phyloP scores from a whole-genome alignment of 2,329 filamentous ascomycete genomes.

The Ascosphaera acerosa region DNA sequence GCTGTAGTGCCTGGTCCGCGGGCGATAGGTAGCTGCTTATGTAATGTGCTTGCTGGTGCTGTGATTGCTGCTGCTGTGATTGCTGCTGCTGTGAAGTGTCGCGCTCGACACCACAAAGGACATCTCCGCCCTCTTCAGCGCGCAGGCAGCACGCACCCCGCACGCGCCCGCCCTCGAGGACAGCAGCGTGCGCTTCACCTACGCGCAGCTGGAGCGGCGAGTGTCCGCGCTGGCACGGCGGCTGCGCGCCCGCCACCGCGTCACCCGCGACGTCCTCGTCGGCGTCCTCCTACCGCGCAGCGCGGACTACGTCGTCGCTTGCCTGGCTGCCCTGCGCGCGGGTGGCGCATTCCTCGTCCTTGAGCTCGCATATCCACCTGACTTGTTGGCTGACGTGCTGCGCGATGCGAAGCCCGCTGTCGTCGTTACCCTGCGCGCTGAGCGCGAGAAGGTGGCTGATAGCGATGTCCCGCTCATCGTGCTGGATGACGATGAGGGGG shows the following conservation, averaged over 20 bases:
- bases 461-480: slow-evolving; percentile 34
- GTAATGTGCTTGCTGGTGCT: too few relatives aligned
- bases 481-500: slow-evolving; percentile 28
- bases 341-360: slow-evolving; percentile 60
- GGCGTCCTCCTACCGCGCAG: slow-evolving; percentile 52
- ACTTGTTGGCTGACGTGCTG: slow-evolving; percentile 48
- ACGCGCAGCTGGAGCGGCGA: slow-evolving; percentile 42
- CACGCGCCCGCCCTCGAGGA: slow-evolving; percentile 49
- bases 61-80: too few relatives aligned
- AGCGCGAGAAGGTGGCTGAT: slow-evolving; percentile 38
- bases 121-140: slow-evolving; percentile 42
- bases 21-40: too few relatives aligned
- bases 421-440: slow-evolving; percentile 39
- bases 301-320: slow-evolving; percentile 56
- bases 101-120: slow-evolving; percentile 44
- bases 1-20: too few relatives aligned
- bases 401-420: slow-evolving; percentile 48
- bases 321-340: slow-evolving; percentile 49
- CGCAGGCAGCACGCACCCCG: slow-evolving; percentile 43
- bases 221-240: slow-evolving; percentile 38
- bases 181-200: slow-evolving; percentile 39
- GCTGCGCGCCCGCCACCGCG: slow-evolving; percentile 36
- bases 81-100: too few relatives aligned
- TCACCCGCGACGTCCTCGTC: slow-evolving; percentile 46
- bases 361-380: slow-evolving; percentile 52